Evolutionary conservation across 139 green algal species (phyloP).

Genomic region (Monoraphidium neglectum): DNA sequence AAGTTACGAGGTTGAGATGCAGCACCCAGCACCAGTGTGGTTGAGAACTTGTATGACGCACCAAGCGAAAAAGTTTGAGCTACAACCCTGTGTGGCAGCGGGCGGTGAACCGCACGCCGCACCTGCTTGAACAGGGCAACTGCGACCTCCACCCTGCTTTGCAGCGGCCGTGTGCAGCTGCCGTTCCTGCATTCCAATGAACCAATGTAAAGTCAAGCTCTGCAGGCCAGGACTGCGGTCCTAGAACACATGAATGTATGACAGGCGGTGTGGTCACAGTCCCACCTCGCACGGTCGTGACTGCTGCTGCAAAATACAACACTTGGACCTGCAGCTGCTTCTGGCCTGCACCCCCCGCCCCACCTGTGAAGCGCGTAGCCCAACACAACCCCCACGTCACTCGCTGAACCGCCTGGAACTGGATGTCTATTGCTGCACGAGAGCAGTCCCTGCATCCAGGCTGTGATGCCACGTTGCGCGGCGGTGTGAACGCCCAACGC

Average conservation of each 20-base stretch:
- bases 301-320: background rate
- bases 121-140: slow-evolving; percentile 18
- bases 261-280: background rate
- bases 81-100: too few species aligned
- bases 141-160: slow-evolving; percentile 25
- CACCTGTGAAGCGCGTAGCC: slow-evolving; percentile 30
- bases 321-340: background rate
- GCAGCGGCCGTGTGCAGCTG: slow-evolving; percentile 19
- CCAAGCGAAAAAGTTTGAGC: too few species aligned
- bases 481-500: too few species aligned
- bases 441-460: too few species aligned
- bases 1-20: too few species aligned
- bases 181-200: slow-evolving; percentile 18
- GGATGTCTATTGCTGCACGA: slow-evolving; percentile 9
- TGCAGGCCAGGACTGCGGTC: background rate
- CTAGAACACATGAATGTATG: background rate
- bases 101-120: background rate
- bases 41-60: too few species aligned
- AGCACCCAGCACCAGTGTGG: too few species aligned
- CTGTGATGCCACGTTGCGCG: too few species aligned
- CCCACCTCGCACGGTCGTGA: background rate
- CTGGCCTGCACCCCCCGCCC: background rate
- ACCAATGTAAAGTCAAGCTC: background rate
- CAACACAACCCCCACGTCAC: slow-evolving; percentile 12
- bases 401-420: background rate